Percentiles rank a stretch among this genome's conserved stretches.
Evolutionary conservation across 2,329 filamentous ascomycete species (phyloP).

Genomic region (Exophiala aquamarina): DNA sequence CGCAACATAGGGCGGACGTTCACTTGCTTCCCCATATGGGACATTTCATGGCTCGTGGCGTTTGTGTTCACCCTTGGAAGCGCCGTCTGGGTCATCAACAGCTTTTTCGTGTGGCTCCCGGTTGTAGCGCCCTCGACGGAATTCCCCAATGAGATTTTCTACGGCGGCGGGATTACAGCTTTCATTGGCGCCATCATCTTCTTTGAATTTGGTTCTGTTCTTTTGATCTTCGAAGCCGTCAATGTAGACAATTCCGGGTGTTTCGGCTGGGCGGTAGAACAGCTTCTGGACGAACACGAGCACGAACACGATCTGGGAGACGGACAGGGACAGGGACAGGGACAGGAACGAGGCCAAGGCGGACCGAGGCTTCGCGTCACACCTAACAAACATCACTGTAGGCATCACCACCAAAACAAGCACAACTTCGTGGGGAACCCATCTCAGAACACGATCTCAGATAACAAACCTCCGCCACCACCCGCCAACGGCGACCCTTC

Average conservation of each 20-base stretch:
- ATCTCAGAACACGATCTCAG: conserved; percentile 1
- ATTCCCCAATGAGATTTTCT: conserved; percentile 46
- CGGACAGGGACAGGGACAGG: too few species aligned
- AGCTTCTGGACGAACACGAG: conserved; percentile 41
- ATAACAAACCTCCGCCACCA: not conserved
- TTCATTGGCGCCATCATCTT: conserved; percentile 70
- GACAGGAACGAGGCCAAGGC: too few species aligned
- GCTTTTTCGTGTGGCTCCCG: conserved; percentile 61
- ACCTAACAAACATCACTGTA: conserved; percentile 16
- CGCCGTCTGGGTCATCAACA: conserved; percentile 54
- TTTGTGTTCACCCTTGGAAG: conserved; percentile 56
- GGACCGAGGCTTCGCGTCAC: conserved; percentile 7
- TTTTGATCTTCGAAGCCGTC: conserved; percentile 67
- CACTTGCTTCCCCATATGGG: conserved; percentile 54
- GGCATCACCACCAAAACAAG: conserved; percentile 23
- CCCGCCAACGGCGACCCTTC: too few species aligned
- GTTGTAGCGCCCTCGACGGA: conserved; percentile 46
- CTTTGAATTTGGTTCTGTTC: conserved; percentile 63
- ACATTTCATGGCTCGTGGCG: conserved; percentile 58
- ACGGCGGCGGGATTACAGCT: conserved; percentile 61
- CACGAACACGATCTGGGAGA: too few species aligned
- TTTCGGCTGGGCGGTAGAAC: conserved; percentile 68
- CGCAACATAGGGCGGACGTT: conserved; percentile 49
- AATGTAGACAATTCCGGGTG: conserved; percentile 65
- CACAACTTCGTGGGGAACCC: conserved; percentile 39